Evolutionary conservation across 1,284 basidiomycete genomes (phyloP).

Genomic region (Leucoagaricus sp.): DNA sequence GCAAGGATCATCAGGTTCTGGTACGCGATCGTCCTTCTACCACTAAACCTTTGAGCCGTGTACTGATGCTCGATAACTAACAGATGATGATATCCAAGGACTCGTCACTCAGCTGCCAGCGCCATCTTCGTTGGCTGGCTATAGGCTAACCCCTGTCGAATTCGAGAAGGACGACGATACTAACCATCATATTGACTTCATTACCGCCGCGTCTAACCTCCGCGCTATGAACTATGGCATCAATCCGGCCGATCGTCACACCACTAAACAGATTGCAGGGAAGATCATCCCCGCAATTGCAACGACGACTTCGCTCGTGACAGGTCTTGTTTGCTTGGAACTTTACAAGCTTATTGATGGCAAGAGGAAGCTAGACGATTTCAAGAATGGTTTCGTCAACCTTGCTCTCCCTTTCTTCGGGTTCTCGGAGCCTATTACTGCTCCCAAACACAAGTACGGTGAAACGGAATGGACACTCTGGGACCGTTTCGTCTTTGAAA

Average conservation of each 20-base stretch:
- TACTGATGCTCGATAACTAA: background rate
- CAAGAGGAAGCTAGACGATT: slow-evolving; percentile 91
- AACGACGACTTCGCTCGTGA: slow-evolving; percentile 95
- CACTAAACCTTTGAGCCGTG: slow-evolving; percentile 5
- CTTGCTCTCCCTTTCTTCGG: slow-evolving; percentile 98
- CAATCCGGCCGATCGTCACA: slow-evolving; percentile 85
- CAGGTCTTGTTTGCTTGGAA: slow-evolving; percentile 95
- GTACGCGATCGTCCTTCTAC: slow-evolving; percentile 14
- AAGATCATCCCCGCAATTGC: slow-evolving; percentile 99
- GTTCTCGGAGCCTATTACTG: slow-evolving; percentile 97
- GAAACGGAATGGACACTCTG: slow-evolving; percentile 95
- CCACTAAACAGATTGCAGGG: slow-evolving; percentile 98
- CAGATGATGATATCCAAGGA: slow-evolving; percentile 58
- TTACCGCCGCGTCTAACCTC: slow-evolving; percentile 97
- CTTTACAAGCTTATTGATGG: slow-evolving; percentile 99
- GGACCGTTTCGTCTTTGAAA: slow-evolving; percentile 94
- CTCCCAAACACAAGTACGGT: slow-evolving; percentile 89
- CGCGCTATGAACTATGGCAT: slow-evolving; percentile 97
- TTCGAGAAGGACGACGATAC: slow-evolving; percentile 99
- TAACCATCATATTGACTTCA: slow-evolving; percentile 99
- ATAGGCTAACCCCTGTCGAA: slow-evolving; percentile 92
- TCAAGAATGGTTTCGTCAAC: slow-evolving; percentile 99
- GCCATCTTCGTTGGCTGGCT: slow-evolving; percentile 91
- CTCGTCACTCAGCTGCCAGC: slow-evolving; percentile 75
- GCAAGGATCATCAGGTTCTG: slow-evolving; percentile 37